A percentile compares a stretch with the other conserved stretches of the same genome.
phyloP scores from a whole-genome alignment of 805 yeast species.

The Kazachstania psychrophila region DNA sequence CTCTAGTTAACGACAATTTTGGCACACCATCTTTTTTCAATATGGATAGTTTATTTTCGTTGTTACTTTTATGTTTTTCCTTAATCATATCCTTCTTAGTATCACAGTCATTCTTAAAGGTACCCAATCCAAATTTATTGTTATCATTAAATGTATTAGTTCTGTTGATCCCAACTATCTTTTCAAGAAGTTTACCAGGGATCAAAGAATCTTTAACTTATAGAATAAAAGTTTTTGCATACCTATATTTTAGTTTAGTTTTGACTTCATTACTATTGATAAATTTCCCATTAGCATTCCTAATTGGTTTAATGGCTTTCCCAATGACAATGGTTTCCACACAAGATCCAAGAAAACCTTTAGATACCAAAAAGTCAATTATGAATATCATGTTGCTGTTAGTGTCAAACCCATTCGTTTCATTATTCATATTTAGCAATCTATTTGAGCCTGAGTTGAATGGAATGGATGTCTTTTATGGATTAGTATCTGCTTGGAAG shows the following conservation, averaged over 20 bases:
- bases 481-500: constrained; percentile 54
- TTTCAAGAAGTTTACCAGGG: neutral
- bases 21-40: constrained; percentile 10
- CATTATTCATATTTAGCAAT: constrained; percentile 28
- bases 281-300: constrained; percentile 73
- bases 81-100: constrained; percentile 23
- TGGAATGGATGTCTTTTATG: constrained; percentile 35
- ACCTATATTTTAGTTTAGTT: constrained; percentile 56
- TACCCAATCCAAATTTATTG: constrained; percentile 12
- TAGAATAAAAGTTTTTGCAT: constrained; percentile 37
- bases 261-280: constrained; percentile 68
- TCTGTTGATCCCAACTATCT: neutral
- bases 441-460: constrained; percentile 30
- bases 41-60: constrained; percentile 14
- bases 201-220: constrained; percentile 17
- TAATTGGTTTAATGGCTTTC: constrained; percentile 58
- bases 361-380: constrained; percentile 5
- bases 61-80: constrained; percentile 24
- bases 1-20: constrained; percentile 35
- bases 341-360: constrained; percentile 2
- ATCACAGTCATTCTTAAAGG: constrained; percentile 7
- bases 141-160: constrained; percentile 10
- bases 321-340: constrained; percentile 56
- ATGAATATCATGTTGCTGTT: constrained; percentile 32
- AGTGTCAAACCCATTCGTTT: constrained; percentile 45